Evolutionary conservation across 164 flowering plant genomes (phyloP).

Genomic region (Vitis vinifera): ASM3070453v1 NC_081814.1:11652001-11652500

Average conservation of each 20-base stretch:
- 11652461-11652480: neutral
- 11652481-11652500: neutral
- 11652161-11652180: neutral
- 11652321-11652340: neutral
- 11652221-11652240: slow-evolving; percentile 1
- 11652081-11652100: too few species aligned
- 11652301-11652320: neutral
- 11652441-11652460: slow-evolving; percentile 15
- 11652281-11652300: slow-evolving; percentile 20
- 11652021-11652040: too few species aligned
- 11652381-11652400: slow-evolving; percentile 40
- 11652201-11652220: slow-evolving; percentile 8
- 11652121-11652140: too few species aligned
- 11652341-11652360: slow-evolving; percentile 19
- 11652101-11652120: too few species aligned
- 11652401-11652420: slow-evolving; percentile 55
- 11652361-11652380: slow-evolving; percentile 20
- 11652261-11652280: slow-evolving; percentile 14
- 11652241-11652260: slow-evolving; percentile 4
- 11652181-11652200: slow-evolving; percentile 10
- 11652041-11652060: too few species aligned
- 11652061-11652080: too few species aligned
- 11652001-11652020: too few species aligned
- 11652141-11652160: too few species aligned
- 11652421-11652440: slow-evolving; percentile 43